Conservation (phyloP, 768 basidiomycete species). For the Sporobolomyces roseus region DNA sequence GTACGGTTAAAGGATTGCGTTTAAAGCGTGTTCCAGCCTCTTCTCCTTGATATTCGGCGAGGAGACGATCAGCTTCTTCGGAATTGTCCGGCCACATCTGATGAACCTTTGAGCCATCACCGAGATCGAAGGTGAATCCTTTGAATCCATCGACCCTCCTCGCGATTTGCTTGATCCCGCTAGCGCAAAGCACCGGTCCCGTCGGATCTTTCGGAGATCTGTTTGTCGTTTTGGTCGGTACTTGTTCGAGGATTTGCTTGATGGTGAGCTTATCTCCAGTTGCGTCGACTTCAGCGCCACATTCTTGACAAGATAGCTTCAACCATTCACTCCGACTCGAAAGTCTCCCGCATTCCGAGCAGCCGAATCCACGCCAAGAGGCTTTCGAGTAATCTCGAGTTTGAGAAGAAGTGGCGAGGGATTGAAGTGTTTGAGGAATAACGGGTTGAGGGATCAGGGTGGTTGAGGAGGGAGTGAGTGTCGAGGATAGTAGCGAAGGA, state of each 20-base stretch:
- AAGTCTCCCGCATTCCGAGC: slow-evolving; percentile 22
- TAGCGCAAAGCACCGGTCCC: not conserved
- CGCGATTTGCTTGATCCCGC: not conserved
- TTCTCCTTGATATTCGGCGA: slow-evolving; percentile 25
- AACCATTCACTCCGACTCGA: slow-evolving; percentile 18
- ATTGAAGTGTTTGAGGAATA: slow-evolving; percentile 18
- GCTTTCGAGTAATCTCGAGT: slow-evolving; percentile 5
- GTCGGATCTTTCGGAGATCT: not conserved
- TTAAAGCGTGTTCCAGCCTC: slow-evolving; percentile 21
- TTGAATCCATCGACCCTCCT: not conserved
- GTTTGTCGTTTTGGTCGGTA: not conserved
- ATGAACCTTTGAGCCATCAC: slow-evolving; percentile 9
- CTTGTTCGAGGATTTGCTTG: not conserved
- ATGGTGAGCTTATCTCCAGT: not conserved
- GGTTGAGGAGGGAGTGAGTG: not conserved
- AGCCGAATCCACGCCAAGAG: slow-evolving; percentile 32
- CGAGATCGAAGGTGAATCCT: slow-evolving; percentile 1
- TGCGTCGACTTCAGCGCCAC: slow-evolving; percentile 14
- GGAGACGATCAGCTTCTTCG: slow-evolving; percentile 12
- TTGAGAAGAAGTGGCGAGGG: not conserved
- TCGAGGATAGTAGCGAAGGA: slow-evolving; percentile 8
- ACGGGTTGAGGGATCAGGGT: slow-evolving; percentile 17
- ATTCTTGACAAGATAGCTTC: slow-evolving; percentile 15
- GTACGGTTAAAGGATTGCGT: slow-evolving; percentile 17
- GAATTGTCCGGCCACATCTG: slow-evolving; percentile 24